Percentiles rank a stretch among this genome's conserved stretches.
Conservation (phyloP, 192 early-diverging fungal genomes). For the Backusella mclennaniae region DNA sequence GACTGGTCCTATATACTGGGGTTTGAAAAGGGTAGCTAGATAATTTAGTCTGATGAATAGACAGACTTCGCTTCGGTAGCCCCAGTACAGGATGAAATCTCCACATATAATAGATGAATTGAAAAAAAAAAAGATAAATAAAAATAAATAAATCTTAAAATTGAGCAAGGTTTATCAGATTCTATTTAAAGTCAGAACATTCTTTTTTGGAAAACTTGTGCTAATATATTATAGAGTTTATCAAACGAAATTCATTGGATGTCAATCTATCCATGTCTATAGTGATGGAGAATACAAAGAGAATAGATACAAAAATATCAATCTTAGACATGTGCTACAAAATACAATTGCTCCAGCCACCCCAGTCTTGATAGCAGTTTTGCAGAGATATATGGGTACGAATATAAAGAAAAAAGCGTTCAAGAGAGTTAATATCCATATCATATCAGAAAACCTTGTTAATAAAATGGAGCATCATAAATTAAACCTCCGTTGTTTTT, state of each 20-base stretch:
- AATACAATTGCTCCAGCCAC: no score
- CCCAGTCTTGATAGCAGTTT: no score
- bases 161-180: constrained; percentile 10
- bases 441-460: neutral
- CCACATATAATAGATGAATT: neutral
- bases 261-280: neutral
- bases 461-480: neutral
- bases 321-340: no score
- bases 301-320: no score
- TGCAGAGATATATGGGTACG: no score
- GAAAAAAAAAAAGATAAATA: neutral
- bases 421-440: neutral
- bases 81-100: neutral
- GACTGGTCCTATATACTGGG: neutral
- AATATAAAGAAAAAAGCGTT: no score
- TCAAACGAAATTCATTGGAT: neutral
- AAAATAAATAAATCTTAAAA: neutral
- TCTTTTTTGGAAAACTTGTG: neutral
- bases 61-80: neutral
- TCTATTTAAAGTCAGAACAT: neutral
- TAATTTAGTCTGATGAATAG: neutral
- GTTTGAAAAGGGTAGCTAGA: neutral
- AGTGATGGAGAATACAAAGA: no score
- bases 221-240: neutral
- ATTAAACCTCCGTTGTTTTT: neutral